These are phyloP conservation scores for Macroventuria anomochaeta DNA, from an alignment of 2,329 filamentous ascomycete genomes.

Conservation along the genomic window DNA sequence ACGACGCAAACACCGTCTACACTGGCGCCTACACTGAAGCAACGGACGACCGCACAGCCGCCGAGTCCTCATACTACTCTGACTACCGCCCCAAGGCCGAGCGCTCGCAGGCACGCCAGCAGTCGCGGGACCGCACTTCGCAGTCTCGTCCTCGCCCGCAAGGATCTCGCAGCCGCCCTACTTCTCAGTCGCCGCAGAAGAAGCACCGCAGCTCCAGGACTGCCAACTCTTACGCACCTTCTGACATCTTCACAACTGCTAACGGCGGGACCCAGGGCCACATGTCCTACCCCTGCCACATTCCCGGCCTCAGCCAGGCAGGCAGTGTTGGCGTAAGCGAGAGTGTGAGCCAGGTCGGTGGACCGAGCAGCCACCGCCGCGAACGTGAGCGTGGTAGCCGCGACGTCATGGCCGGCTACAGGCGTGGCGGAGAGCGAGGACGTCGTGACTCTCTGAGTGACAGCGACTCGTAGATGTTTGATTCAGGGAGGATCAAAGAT, in stretches of 20 bases:
- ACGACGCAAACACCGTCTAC: constrained; percentile 55
- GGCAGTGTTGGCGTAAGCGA: constrained; percentile 46
- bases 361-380: constrained; percentile 30
- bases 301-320: constrained; percentile 58
- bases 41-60: constrained; percentile 41
- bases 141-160: constrained; percentile 27
- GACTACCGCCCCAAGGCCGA: constrained; percentile 51
- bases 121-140: constrained; percentile 28
- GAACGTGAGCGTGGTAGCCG: constrained; percentile 31
- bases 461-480: constrained; percentile 50
- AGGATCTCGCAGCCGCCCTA: constrained; percentile 36
- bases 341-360: constrained; percentile 51
- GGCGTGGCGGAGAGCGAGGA: constrained; percentile 50
- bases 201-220: constrained; percentile 41
- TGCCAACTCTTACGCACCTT: constrained; percentile 24
- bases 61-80: constrained; percentile 50
- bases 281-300: constrained; percentile 63
- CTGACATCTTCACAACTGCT: constrained; percentile 50
- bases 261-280: constrained; percentile 54
- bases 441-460: constrained; percentile 62
- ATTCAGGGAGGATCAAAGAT: background rate
- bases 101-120: constrained; percentile 30
- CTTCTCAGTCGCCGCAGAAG: constrained; percentile 45
- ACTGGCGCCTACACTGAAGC: constrained; percentile 47
- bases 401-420: constrained; percentile 53